Conservation (phyloP, 306 rosid species). For the Casuarina cunninghamiana region DNA sequence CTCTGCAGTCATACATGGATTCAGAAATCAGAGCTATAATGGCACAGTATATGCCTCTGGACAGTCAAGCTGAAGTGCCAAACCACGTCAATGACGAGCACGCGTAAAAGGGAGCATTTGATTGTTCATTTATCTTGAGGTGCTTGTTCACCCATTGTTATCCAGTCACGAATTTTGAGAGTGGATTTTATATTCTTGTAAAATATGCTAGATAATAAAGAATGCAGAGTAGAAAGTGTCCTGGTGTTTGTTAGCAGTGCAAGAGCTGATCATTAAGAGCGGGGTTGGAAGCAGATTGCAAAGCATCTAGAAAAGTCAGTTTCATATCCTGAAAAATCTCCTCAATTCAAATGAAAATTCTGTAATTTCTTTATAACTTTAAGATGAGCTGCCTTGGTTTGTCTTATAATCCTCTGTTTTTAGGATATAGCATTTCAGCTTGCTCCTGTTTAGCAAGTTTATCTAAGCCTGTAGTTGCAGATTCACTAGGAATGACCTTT, state of each 20-base stretch:
- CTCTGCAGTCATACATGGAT: slow-evolving; percentile 94
- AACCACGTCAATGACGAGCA: slow-evolving; percentile 64
- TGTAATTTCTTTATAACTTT: slow-evolving; percentile 18
- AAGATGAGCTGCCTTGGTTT: slow-evolving; percentile 2
- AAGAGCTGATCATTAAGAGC: slow-evolving; percentile 28
- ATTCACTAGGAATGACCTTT: neutral
- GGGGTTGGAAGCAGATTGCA: slow-evolving; percentile 27
- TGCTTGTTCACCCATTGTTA: slow-evolving; percentile 31
- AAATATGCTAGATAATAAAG: slow-evolving; percentile 43
- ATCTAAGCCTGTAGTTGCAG: neutral
- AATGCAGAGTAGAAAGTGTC: slow-evolving; percentile 36
- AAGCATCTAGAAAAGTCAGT: slow-evolving; percentile 2
- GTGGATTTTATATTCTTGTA: slow-evolving; percentile 34
- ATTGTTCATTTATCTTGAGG: slow-evolving; percentile 12
- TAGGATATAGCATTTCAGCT: neutral
- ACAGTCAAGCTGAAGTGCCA: slow-evolving; percentile 84
- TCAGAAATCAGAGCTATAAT: slow-evolving; percentile 97
- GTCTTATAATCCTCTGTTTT: slow-evolving; percentile 2
- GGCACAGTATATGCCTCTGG: slow-evolving; percentile 99
- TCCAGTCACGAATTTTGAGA: slow-evolving; percentile 48
- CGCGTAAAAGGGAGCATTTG: slow-evolving; percentile 39
- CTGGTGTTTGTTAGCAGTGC: slow-evolving; percentile 40
- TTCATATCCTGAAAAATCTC: neutral
- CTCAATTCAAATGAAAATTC: neutral
- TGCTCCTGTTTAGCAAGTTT: neutral